These are phyloP conservation scores for Cutaneotrichosporon sp. DNA, from an alignment of 1,284 basidiomycete genomes.

Conservation along the genomic window DNA sequence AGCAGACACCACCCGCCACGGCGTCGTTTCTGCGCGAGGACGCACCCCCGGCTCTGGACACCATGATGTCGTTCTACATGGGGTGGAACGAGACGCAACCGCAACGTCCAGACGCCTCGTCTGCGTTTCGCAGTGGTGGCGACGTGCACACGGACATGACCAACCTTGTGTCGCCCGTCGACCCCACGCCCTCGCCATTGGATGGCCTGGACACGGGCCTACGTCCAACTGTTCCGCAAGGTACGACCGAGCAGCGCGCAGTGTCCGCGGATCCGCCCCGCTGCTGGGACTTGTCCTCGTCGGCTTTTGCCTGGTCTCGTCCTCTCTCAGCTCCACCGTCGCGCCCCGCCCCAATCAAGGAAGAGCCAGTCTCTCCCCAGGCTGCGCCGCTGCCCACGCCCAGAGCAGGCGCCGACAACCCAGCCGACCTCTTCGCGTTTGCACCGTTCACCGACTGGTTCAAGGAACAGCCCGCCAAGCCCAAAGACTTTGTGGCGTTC, in stretches of 20 bases:
- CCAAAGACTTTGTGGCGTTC: neutral
- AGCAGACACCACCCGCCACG: neutral
- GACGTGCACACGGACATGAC: neutral
- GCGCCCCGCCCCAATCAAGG: neutral
- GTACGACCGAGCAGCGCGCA: neutral
- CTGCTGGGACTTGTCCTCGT: neutral
- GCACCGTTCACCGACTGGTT: neutral
- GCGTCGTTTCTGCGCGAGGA: neutral
- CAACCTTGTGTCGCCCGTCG: neutral
- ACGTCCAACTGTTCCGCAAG: neutral
- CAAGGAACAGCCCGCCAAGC: neutral
- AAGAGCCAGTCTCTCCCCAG: too few relatives aligned
- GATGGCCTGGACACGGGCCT: neutral
- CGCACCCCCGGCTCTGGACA: neutral
- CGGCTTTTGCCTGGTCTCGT: conserved; percentile 1
- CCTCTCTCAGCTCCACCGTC: conserved; percentile 7
- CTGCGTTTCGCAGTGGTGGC: neutral
- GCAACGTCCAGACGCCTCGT: neutral
- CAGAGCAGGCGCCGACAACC: neutral
- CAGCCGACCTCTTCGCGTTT: neutral
- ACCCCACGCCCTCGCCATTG: neutral
- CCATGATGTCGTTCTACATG: conserved; percentile 1
- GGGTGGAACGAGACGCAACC: neutral
- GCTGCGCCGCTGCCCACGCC: neutral
- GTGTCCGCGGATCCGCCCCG: conserved; percentile 3